Evolutionary conservation across 352 stramenopile species (phyloP).

Genomic region (Pythium myriotylum): DNA sequence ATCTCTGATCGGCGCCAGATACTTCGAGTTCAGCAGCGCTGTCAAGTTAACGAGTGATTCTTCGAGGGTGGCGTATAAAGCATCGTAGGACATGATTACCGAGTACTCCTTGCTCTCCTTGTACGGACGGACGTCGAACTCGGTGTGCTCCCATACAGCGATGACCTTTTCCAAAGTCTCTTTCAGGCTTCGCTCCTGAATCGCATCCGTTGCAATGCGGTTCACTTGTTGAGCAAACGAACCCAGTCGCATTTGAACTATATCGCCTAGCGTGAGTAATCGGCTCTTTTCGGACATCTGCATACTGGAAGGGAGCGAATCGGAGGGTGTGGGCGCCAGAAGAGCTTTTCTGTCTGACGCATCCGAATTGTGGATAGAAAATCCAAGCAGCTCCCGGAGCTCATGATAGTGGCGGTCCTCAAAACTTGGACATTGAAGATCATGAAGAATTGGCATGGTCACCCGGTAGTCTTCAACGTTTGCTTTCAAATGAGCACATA

Average conservation of each 20-base stretch:
- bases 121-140: slow-evolving; percentile 90
- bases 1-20: slow-evolving; percentile 81
- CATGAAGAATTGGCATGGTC: slow-evolving; percentile 75
- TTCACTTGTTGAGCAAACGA: slow-evolving; percentile 80
- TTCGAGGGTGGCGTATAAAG: slow-evolving; percentile 82
- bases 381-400: slow-evolving; percentile 70
- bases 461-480: slow-evolving; percentile 81
- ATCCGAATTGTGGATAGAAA: slow-evolving; percentile 52
- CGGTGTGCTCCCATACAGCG: slow-evolving; percentile 73
- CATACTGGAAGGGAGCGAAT: not conserved
- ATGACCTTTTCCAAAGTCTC: slow-evolving; percentile 90
- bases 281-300: not conserved
- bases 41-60: slow-evolving; percentile 92
- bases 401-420: slow-evolving; percentile 66
- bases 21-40: slow-evolving; percentile 89
- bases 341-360: not conserved
- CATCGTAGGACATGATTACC: slow-evolving; percentile 79
- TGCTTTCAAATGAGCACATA: slow-evolving; percentile 70
- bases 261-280: slow-evolving; percentile 73
- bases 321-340: not conserved
- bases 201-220: slow-evolving; percentile 82
- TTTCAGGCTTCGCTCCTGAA: slow-evolving; percentile 87
- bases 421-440: slow-evolving; percentile 61
- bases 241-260: slow-evolving; percentile 82
- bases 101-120: slow-evolving; percentile 91